A percentile compares a stretch with the other conserved stretches of the same genome.
These are phyloP conservation scores for Melaleuca quinquenervia DNA, from an alignment of 345 rosid genomes.

Conservation along the genomic window DNA sequence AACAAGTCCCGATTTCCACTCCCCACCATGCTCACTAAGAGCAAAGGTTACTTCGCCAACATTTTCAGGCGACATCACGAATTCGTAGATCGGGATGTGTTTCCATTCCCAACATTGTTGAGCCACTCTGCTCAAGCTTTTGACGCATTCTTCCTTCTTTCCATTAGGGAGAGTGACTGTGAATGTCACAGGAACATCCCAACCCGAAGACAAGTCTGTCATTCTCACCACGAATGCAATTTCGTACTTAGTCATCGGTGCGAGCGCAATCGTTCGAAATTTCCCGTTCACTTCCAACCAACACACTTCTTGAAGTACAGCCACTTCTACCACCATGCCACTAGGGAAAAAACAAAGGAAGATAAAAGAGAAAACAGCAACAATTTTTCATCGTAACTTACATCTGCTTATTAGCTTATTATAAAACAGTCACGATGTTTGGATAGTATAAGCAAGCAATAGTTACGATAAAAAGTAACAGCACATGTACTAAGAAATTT, in stretches of 20 bases:
- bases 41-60: background rate
- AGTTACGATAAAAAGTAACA: background rate
- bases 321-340: too few species aligned
- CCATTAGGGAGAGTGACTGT: background rate
- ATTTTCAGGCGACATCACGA: background rate
- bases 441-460: background rate
- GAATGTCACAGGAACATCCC: background rate
- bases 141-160: background rate
- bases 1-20: background rate
- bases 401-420: too few species aligned
- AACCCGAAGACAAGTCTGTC: fast-evolving
- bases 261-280: background rate
- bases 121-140: background rate
- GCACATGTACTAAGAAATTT: background rate
- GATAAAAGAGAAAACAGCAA: too few species aligned
- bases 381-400: too few species aligned
- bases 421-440: background rate
- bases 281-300: too few species aligned
- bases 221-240: background rate
- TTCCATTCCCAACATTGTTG: background rate
- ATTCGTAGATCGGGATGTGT: background rate
- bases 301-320: too few species aligned
- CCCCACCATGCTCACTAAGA: background rate
- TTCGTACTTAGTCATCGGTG: background rate
- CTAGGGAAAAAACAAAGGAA: too few species aligned